Percentiles rank a stretch among this genome's conserved stretches.
Conservation (phyloP, 73 alveolate genomes). For the Symbiodinium pilosum region DNA sequence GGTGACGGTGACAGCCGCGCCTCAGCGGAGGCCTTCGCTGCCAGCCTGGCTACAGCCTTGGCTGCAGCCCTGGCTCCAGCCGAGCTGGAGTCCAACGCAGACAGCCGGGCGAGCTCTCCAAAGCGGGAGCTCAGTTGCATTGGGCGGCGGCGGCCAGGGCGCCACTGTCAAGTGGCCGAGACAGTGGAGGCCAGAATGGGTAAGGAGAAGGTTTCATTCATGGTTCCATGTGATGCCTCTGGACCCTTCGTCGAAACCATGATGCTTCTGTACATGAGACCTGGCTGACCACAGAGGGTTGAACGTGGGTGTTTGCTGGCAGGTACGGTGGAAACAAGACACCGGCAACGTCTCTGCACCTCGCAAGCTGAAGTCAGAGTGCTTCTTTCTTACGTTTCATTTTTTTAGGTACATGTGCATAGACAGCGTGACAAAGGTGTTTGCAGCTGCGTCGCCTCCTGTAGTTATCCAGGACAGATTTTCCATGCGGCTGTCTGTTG, state of each 20-base stretch:
- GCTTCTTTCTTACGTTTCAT: not conserved
- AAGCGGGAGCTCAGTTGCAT: not conserved
- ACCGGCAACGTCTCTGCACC: not conserved
- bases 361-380: not conserved
- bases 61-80: not conserved
- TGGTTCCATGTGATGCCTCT: not conserved
- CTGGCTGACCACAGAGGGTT: no score
- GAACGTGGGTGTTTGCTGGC: not conserved
- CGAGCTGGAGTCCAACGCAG: not conserved
- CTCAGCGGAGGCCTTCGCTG: not conserved
- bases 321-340: not conserved
- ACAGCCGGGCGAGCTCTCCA: not conserved
- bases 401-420: no score
- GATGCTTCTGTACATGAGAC: no score
- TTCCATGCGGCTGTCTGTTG: no score
- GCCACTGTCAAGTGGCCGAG: not conserved
- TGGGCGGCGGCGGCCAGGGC: not conserved
- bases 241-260: no score
- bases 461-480: not conserved
- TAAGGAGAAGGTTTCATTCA: no score
- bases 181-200: constrained; percentile 12
- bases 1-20: not conserved
- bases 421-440: not conserved
- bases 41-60: not conserved
- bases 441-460: not conserved